These are phyloP conservation scores for Mucor irregularis DNA, from an alignment of 371 early-diverging fungal genomes.

Conservation along the genomic window DNA sequence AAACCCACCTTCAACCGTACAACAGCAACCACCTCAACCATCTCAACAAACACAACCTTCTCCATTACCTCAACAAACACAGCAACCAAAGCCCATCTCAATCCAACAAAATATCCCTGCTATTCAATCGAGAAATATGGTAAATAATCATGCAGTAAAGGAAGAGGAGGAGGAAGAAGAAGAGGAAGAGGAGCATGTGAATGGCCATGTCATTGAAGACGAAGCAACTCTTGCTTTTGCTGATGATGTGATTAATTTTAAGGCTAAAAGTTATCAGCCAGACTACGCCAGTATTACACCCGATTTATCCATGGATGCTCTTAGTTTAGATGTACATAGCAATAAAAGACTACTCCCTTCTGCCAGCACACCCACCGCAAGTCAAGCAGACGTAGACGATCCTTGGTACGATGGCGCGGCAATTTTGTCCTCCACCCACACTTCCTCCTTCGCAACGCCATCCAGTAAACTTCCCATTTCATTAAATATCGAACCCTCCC, in stretches of 20 bases:
- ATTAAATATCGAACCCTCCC: conserved; percentile 4
- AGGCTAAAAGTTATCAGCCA: background rate
- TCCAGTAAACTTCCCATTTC: background rate
- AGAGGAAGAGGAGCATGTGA: conserved; percentile 12
- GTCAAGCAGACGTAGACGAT: conserved; percentile 5
- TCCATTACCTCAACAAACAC: background rate
- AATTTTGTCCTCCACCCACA: too few species aligned
- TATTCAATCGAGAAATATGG: too few species aligned
- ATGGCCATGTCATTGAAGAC: conserved; percentile 30
- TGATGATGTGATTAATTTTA: conserved; percentile 26
- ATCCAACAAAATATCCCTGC: too few species aligned
- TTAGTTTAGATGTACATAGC: background rate
- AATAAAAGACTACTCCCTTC: conserved; percentile 8
- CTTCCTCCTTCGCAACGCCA: too few species aligned
- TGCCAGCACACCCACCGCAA: conserved; percentile 20
- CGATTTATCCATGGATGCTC: conserved; percentile 11
- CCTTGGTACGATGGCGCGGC: conserved; percentile 18
- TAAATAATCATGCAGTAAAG: too few species aligned
- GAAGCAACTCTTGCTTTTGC: conserved; percentile 50
- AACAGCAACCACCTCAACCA: background rate
- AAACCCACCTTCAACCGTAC: background rate
- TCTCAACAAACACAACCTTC: background rate
- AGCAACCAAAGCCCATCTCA: background rate
- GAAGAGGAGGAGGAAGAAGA: conserved; percentile 15
- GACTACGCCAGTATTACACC: conserved; percentile 4